Evolutionary conservation across 2,329 filamentous ascomycete genomes (phyloP).

Genomic region (Botrytis pseudocinerea): DNA sequence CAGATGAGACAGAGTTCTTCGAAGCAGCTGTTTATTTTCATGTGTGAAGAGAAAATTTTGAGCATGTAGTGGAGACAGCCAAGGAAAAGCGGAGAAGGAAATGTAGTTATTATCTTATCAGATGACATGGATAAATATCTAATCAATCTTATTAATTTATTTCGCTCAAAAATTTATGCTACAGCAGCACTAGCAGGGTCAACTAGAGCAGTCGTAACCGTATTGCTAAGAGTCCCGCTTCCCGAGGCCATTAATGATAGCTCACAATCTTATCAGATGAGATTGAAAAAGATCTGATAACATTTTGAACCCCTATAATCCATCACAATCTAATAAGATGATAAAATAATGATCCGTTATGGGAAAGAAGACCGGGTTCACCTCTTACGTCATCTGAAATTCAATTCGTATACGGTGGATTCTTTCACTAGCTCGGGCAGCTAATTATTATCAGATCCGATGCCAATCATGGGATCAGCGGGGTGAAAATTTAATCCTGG

Average conservation of each 20-base stretch:
- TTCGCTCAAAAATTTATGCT: not conserved
- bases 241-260: not conserved
- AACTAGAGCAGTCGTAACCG: not conserved
- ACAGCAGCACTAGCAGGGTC: not conserved
- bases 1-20: not conserved
- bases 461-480: slow-evolving; percentile 13
- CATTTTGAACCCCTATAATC: not conserved
- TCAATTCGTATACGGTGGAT: slow-evolving; percentile 9
- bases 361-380: not conserved
- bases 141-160: slow-evolving; percentile 14
- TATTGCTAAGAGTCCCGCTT: not conserved
- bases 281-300: slow-evolving; percentile 17
- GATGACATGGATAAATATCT: slow-evolving; percentile 21
- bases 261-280: slow-evolving; percentile 16
- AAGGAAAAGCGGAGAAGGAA: slow-evolving; percentile 22
- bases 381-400: not conserved
- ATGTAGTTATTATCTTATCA: slow-evolving; percentile 21
- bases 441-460: slow-evolving; percentile 23
- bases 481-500: slow-evolving; percentile 13
- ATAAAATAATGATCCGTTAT: too few species aligned
- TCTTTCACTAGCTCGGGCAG: not conserved
- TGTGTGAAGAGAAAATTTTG: not conserved
- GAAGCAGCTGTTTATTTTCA: not conserved
- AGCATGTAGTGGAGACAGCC: slow-evolving; percentile 7
- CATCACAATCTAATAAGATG: not conserved